phyloP scores from a whole-genome alignment of 768 basidiomycete species.

The Serpula lacrymans region DNA sequence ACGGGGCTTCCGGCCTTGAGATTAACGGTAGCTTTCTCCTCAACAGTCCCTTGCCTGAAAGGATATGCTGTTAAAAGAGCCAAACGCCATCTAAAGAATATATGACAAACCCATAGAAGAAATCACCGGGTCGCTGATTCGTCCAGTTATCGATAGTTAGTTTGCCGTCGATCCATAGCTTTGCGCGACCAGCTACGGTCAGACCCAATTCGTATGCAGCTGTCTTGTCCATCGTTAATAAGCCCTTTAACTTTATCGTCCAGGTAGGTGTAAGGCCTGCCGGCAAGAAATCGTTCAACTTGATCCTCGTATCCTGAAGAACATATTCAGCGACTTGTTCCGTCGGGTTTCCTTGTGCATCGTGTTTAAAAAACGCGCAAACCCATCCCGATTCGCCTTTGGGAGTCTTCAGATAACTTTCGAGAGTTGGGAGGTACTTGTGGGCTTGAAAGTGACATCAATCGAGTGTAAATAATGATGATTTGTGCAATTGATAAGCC shows the following conservation, averaged over 20 bases:
- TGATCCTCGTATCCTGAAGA: conserved; percentile 57
- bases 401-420: conserved; percentile 50
- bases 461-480: conserved; percentile 1
- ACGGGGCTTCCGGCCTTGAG: conserved; percentile 44
- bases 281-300: conserved; percentile 66
- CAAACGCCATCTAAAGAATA: no score
- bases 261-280: conserved; percentile 48
- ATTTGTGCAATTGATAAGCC: conserved; percentile 11
- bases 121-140: conserved; percentile 62
- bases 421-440: conserved; percentile 69
- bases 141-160: conserved; percentile 71
- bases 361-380: conserved; percentile 60
- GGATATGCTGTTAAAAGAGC: not conserved
- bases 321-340: conserved; percentile 44
- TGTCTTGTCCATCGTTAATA: conserved; percentile 45
- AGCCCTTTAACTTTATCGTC: conserved; percentile 56
- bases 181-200: conserved; percentile 61
- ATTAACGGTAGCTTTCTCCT: conserved; percentile 53
- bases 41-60: conserved; percentile 56
- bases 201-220: conserved; percentile 57
- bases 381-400: conserved; percentile 58
- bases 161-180: conserved; percentile 58
- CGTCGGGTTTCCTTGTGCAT: conserved; percentile 43
- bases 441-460: conserved; percentile 37
- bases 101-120: conserved; percentile 58